These are phyloP conservation scores for Teratosphaeria nubilosa DNA, from an alignment of 2,329 filamentous ascomycete species.

Conservation along the genomic window DNA sequence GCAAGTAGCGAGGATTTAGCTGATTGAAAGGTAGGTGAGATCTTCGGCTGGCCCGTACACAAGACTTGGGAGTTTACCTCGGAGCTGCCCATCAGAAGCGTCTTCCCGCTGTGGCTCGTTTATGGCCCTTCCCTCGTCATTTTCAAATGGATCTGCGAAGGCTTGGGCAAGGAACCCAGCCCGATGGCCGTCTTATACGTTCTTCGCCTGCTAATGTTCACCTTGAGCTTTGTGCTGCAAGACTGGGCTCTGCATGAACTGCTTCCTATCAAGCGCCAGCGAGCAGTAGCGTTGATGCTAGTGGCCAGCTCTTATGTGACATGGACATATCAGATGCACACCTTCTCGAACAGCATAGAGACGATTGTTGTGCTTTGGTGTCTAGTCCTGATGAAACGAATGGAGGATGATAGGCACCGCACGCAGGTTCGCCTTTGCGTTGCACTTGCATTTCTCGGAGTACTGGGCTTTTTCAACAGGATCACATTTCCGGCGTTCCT, in stretches of 20 bases:
- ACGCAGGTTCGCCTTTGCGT: constrained; percentile 67
- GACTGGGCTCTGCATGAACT: constrained; percentile 96
- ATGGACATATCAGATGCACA: constrained; percentile 97
- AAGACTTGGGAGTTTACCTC: constrained; percentile 89
- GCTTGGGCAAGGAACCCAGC: constrained; percentile 69
- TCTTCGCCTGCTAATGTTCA: constrained; percentile 81
- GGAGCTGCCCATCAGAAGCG: constrained; percentile 79
- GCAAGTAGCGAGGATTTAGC: neutral
- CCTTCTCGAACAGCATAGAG: constrained; percentile 95
- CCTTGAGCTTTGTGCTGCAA: constrained; percentile 88
- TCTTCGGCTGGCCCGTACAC: constrained; percentile 83
- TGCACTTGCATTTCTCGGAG: constrained; percentile 67
- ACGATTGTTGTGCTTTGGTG: constrained; percentile 90
- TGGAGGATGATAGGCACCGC: constrained; percentile 66
- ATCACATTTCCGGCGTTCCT: constrained; percentile 96
- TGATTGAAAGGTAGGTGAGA: constrained; percentile 53
- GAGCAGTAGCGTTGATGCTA: constrained; percentile 66
- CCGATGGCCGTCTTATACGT: constrained; percentile 87
- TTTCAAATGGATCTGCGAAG: constrained; percentile 84
- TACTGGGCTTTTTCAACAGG: constrained; percentile 87
- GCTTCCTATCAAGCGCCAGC: constrained; percentile 61
- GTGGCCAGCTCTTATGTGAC: constrained; percentile 96
- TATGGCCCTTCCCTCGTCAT: constrained; percentile 92
- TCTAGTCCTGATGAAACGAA: constrained; percentile 80
- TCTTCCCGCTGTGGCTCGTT: constrained; percentile 91